A percentile compares a stretch with the other conserved stretches of the same genome.
phyloP scores from a whole-genome alignment of 805 yeast genomes.

The Myxozyma geophila region DNA sequence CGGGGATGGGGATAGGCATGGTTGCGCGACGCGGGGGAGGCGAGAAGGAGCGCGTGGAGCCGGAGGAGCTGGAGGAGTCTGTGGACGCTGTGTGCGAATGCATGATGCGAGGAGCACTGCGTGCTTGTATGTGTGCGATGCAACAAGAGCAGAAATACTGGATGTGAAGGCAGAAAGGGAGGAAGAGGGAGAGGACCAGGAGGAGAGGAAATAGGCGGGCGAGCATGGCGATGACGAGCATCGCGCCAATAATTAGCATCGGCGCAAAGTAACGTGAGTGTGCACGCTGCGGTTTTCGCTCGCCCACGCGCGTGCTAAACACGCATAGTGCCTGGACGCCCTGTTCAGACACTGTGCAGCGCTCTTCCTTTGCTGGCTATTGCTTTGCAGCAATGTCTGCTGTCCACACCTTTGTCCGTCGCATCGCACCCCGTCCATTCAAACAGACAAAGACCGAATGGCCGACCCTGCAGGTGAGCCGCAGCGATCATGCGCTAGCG shows the following conservation, averaged over 20 bases:
- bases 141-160: not conserved
- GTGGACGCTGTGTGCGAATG: not conserved
- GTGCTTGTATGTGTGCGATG: not conserved
- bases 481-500: slow-evolving; percentile 13
- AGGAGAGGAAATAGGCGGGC: not conserved
- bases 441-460: not conserved
- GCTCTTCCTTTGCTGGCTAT: too few species aligned
- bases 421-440: too few species aligned
- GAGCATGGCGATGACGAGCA: not conserved
- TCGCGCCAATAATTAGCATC: not conserved
- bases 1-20: slow-evolving; percentile 31
- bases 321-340: too few species aligned
- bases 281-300: too few species aligned
- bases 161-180: not conserved
- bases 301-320: too few species aligned
- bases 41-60: not conserved
- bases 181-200: not conserved
- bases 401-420: too few species aligned
- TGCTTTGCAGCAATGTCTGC: too few species aligned
- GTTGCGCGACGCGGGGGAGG: slow-evolving; percentile 12
- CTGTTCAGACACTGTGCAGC: too few species aligned
- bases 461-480: not conserved
- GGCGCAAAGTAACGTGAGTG: not conserved
- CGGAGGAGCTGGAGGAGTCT: not conserved
- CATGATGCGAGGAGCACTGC: not conserved